Percentiles rank a stretch among this genome's conserved stretches.
Conservation (phyloP, 2,329 filamentous ascomycete species). For the Bertia moriformis region DNA sequence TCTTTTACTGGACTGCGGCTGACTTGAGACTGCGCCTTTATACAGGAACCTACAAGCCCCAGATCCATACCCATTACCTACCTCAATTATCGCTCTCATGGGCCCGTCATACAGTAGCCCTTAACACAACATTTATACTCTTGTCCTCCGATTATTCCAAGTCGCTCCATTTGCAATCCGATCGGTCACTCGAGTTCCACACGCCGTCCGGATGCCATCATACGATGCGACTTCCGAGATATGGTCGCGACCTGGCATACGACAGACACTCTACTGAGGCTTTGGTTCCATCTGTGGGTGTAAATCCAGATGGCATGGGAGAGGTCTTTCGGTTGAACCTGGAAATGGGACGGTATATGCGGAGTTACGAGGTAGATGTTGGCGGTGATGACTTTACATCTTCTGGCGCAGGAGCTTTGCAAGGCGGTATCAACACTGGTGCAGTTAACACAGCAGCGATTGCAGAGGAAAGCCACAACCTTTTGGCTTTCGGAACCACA, state of each 20-base stretch:
- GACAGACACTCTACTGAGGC: conserved; percentile 46
- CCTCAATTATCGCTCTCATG: conserved; percentile 55
- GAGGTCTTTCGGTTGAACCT: conserved; percentile 54
- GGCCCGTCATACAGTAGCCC: conserved; percentile 48
- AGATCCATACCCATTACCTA: conserved; percentile 55
- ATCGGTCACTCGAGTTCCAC: conserved; percentile 55
- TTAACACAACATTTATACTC: conserved; percentile 53
- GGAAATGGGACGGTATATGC: conserved; percentile 54
- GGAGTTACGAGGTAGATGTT: conserved; percentile 44
- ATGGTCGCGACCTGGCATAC: conserved; percentile 51
- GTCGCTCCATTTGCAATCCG: conserved; percentile 53
- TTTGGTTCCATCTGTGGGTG: conserved; percentile 49
- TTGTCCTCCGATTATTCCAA: conserved; percentile 55
- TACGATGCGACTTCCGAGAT: conserved; percentile 46
- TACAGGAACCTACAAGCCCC: conserved; percentile 50
- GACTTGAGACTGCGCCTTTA: conserved; percentile 4
- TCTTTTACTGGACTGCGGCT: not conserved
- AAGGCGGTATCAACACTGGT: conserved; percentile 31
- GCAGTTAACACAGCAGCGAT: conserved; percentile 49
- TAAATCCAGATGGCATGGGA: conserved; percentile 9
- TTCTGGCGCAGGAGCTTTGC: not conserved
- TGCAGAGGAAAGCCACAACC: conserved; percentile 49
- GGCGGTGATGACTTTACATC: conserved; percentile 25
- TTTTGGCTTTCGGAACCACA: conserved; percentile 53
- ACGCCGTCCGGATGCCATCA: conserved; percentile 50